These are phyloP conservation scores for Rhizopogon vesiculosus DNA, from an alignment of 768 basidiomycete genomes.

Conservation along the genomic window DNA sequence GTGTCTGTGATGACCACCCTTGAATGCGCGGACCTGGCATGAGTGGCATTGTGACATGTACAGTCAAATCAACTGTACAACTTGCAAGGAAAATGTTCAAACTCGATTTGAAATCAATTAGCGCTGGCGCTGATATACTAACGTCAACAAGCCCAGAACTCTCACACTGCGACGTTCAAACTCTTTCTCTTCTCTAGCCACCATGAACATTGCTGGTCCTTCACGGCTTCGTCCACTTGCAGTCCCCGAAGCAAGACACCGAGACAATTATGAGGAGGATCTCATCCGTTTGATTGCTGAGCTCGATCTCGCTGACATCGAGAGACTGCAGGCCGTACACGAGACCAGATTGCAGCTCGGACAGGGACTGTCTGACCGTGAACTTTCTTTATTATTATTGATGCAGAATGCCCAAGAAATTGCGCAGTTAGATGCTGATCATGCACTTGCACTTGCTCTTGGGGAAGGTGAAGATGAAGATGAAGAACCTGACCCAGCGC, in stretches of 20 bases:
- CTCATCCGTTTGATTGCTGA: slow-evolving; percentile 12
- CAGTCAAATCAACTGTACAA: too few relatives aligned
- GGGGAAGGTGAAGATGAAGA: slow-evolving; percentile 2
- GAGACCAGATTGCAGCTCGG: slow-evolving; percentile 3
- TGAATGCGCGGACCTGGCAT: too few relatives aligned
- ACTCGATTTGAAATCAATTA: too few relatives aligned
- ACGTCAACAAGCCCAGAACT: background rate
- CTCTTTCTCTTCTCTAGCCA: background rate
- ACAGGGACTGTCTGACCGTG: slow-evolving; percentile 15
- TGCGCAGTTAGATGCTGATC: slow-evolving; percentile 16
- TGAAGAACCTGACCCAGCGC: background rate
- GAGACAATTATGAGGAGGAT: slow-evolving; percentile 23
- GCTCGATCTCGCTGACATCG: slow-evolving; percentile 14
- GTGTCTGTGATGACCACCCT: too few relatives aligned
- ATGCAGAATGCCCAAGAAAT: slow-evolving; percentile 18
- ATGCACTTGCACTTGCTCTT: slow-evolving; percentile 16
- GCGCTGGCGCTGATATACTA: too few relatives aligned
- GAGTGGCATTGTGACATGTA: too few relatives aligned
- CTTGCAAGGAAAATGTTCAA: too few relatives aligned
- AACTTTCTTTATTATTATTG: slow-evolving; percentile 19
- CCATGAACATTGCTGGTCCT: slow-evolving; percentile 24
- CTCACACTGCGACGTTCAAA: background rate
- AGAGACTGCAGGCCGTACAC: slow-evolving; percentile 13
- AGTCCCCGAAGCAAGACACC: slow-evolving; percentile 7
- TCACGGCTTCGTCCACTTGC: slow-evolving; percentile 6